Conservation (phyloP, 1,284 basidiomycete species). For the Ceratobasidium sp. region DNA sequence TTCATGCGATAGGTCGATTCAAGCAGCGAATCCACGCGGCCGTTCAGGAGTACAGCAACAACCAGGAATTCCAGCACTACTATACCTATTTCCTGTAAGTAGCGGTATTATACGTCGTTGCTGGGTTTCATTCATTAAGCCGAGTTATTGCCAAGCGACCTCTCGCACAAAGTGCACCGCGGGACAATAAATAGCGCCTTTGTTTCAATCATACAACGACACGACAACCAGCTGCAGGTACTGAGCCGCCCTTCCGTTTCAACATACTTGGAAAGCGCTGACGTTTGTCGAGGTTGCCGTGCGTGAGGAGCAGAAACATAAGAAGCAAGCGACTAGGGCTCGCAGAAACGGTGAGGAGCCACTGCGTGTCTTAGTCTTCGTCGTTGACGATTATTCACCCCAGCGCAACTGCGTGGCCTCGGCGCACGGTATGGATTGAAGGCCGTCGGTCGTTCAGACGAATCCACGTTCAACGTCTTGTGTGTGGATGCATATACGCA, state of each 20-base stretch:
- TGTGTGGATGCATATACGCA: constrained; percentile 18
- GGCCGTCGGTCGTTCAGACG: neutral
- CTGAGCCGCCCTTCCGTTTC: too few species aligned
- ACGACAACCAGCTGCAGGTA: neutral
- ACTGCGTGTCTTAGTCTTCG: neutral
- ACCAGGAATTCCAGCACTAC: constrained; percentile 1
- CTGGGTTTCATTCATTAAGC: too few species aligned
- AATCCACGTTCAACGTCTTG: neutral
- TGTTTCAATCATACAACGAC: neutral
- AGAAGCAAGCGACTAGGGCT: neutral
- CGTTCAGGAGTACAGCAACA: neutral
- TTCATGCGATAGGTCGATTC: too few species aligned
- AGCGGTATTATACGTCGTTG: too few species aligned
- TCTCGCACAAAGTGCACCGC: neutral
- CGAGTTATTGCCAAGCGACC: neutral
- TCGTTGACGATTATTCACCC: neutral
- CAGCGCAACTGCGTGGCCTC: neutral
- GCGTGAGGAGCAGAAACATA: neutral
- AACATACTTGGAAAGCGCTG: too few species aligned
- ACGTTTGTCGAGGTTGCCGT: too few species aligned
- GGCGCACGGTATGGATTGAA: neutral
- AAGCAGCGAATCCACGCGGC: too few species aligned
- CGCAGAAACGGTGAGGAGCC: neutral
- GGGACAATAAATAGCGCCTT: neutral
- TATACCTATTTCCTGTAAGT: constrained; percentile 11